These are phyloP conservation scores for Ceratobasidium sp. DNA, from an alignment of 1,284 basidiomycete species.

Conservation along the genomic window DNA sequence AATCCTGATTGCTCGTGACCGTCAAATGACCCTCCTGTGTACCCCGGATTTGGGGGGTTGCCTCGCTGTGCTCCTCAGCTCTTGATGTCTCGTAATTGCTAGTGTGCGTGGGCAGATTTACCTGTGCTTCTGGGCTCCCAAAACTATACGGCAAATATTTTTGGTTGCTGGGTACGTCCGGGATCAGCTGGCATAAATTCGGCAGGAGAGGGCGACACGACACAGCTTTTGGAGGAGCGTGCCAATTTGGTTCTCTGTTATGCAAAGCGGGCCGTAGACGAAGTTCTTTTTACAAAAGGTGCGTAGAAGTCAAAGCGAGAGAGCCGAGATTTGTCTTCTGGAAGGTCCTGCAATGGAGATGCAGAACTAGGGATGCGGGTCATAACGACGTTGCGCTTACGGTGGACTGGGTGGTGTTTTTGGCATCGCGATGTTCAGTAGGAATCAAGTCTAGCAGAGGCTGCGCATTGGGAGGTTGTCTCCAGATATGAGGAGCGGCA, in stretches of 20 bases:
- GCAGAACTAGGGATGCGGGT: neutral
- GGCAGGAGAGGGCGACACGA: neutral
- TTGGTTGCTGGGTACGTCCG: neutral
- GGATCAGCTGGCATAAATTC: neutral
- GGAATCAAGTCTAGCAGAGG: neutral
- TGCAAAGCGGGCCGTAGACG: neutral
- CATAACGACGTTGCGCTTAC: neutral
- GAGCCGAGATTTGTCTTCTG: neutral
- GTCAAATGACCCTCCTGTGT: too few species aligned
- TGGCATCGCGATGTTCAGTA: neutral
- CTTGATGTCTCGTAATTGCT: neutral
- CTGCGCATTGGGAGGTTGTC: neutral
- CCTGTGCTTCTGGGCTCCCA: neutral
- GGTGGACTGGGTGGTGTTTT: neutral
- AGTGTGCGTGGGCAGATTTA: too few species aligned
- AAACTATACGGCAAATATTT: neutral
- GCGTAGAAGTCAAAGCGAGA: slow-evolving; percentile 3
- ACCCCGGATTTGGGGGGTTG: too few species aligned
- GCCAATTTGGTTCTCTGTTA: neutral
- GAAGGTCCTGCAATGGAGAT: neutral
- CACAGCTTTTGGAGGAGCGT: neutral
- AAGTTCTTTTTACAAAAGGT: neutral
- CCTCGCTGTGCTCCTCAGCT: neutral
- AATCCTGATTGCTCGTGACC: too few species aligned
- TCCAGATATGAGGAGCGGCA: slow-evolving; percentile 1